phyloP scores from a whole-genome alignment of 495 filamentous ascomycete genomes.

The Hypomontagnella submonticulosa region DNA sequence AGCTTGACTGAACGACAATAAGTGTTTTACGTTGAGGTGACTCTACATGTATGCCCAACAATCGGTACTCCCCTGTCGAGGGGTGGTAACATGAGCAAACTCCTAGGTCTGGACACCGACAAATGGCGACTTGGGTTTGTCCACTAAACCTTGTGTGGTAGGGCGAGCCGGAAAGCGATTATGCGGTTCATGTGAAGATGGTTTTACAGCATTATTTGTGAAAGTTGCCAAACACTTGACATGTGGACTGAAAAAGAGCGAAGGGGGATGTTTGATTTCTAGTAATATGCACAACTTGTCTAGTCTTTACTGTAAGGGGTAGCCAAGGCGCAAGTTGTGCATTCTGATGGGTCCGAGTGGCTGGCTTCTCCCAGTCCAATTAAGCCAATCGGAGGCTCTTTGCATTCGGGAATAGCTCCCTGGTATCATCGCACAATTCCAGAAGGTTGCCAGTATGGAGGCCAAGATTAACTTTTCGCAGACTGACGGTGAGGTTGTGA shows the following conservation, averaged over 20 bases:
- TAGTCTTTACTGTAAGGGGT: slow-evolving; percentile 48
- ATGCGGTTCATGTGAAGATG: slow-evolving; percentile 20
- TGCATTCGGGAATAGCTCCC: not conserved
- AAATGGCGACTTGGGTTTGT: not conserved
- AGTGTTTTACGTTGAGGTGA: not conserved
- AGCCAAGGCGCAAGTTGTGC: slow-evolving; percentile 48
- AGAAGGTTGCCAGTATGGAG: slow-evolving; percentile 26
- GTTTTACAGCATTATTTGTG: slow-evolving; percentile 27
- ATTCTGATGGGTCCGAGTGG: slow-evolving; percentile 29
- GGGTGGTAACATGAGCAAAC: not conserved
- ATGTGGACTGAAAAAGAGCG: slow-evolving; percentile 6
- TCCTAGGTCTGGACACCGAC: not conserved
- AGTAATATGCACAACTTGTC: slow-evolving; percentile 22
- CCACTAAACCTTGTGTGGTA: slow-evolving; percentile 5
- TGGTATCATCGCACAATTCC: slow-evolving; percentile 24
- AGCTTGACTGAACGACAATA: slow-evolving; percentile 26
- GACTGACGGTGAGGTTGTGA: slow-evolving; percentile 23
- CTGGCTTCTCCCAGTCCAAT: slow-evolving; percentile 6
- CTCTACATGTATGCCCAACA: not conserved
- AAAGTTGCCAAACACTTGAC: slow-evolving; percentile 17
- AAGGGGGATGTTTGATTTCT: slow-evolving; percentile 14
- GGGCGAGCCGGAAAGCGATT: not conserved
- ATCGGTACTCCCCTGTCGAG: not conserved
- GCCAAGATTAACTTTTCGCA: slow-evolving; percentile 37
- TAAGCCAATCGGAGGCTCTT: slow-evolving; percentile 4